Percentiles rank a stretch among this genome's conserved stretches.
Conservation (phyloP, 2,329 filamentous ascomycete genomes). For the Aspergillus ruber region DNA sequence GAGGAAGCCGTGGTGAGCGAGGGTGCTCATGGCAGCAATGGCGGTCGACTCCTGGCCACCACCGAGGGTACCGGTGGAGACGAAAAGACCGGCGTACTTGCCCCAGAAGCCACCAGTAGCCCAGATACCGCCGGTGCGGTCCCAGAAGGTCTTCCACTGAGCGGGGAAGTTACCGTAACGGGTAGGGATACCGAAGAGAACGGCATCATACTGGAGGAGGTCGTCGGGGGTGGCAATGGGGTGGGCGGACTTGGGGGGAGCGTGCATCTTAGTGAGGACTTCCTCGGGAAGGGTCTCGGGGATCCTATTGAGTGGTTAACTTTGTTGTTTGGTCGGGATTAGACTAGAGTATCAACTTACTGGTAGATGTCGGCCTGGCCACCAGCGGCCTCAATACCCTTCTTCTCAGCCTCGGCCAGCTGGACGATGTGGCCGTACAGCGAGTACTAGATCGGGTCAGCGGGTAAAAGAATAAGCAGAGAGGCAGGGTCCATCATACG, state of each 20-base stretch:
- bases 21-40: slow-evolving; percentile 72
- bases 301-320: slow-evolving; percentile 45
- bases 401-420: slow-evolving; percentile 83
- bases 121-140: slow-evolving; percentile 85
- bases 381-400: slow-evolving; percentile 80
- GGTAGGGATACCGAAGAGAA: slow-evolving; percentile 92
- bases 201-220: slow-evolving; percentile 73
- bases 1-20: slow-evolving; percentile 89
- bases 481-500: slow-evolving; percentile 48
- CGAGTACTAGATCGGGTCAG: slow-evolving; percentile 60
- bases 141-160: slow-evolving; percentile 85
- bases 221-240: slow-evolving; percentile 55
- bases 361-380: slow-evolving; percentile 77
- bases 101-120: slow-evolving; percentile 66
- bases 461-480: slow-evolving; percentile 7
- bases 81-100: slow-evolving; percentile 87
- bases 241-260: slow-evolving; percentile 66
- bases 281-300: slow-evolving; percentile 80
- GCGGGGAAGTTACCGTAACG: slow-evolving; percentile 95
- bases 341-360: slow-evolving; percentile 38
- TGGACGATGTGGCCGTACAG: slow-evolving; percentile 86
- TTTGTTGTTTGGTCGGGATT: neutral
- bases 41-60: slow-evolving; percentile 91
- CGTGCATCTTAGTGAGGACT: slow-evolving; percentile 84
- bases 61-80: slow-evolving; percentile 75